Evolutionary conservation across 1,139 yeast species (phyloP), one percentile per base, ranked within the genome.

Genomic region (Geotrichum australiense): DNA sequence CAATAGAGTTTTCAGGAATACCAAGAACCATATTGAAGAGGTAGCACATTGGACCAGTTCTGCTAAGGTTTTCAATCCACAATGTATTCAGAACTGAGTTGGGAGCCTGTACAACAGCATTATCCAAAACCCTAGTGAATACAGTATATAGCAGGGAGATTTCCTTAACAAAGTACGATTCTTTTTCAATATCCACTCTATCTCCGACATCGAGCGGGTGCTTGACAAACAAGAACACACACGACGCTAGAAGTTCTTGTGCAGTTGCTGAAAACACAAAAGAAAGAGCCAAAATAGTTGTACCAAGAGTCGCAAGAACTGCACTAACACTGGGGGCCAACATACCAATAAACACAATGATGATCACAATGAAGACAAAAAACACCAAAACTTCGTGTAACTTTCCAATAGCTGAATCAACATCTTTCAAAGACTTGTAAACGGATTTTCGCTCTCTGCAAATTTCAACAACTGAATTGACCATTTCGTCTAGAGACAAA

Each of bases 181-280:
- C 53, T 15, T 48, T 39, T 18, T 51, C 41, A 36, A 65, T 58
- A 37, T 54, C 54, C 11, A 65, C 64, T 35, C 64, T 51, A 38
- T 66, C 71, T 16, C 70, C 70, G n/a, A 65, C 64, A 46, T 66
- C 71, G 42, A 58, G 52, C 3, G 71, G 71, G 43, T 66, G 71
- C 53, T 66, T 66, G 43, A 64, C 69, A 43, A 66, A 66, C 43
- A 66, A 47, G 47, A 64, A 66, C 6, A 66, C 61, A 45, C 69
- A 64, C 2, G 69, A 62, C 10, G 65, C 61, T 30, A 65, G 53
- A 19, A 66, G 51, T 47, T 66, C 71, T 46, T 64, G 69, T 12
- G 63, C 60, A 16, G 70, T 63, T 11, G 63, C 52, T 2, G 65
- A 53, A 44, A 66, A 64, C 27, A 66, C 55, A 52, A 65, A 66